Percentiles rank a stretch among this genome's conserved stretches.
phyloP scores from a whole-genome alignment of 768 basidiomycete genomes.

The Mycena indigotica region DNA sequence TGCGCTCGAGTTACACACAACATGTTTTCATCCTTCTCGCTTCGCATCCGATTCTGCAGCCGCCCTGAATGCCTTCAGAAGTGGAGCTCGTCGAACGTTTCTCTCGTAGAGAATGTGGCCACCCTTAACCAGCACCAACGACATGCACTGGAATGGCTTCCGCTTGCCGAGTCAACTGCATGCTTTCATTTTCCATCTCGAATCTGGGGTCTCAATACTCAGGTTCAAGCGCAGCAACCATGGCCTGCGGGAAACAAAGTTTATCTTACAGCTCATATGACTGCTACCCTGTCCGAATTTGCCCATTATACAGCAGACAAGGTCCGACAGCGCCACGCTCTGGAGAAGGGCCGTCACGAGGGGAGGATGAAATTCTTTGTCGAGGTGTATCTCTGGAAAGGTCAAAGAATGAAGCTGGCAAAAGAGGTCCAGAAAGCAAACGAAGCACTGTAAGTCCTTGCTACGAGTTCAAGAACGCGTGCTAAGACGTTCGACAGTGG shows the following conservation, averaged over 20 bases:
- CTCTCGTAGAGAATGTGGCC: neutral
- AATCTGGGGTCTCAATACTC: neutral
- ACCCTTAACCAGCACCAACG: neutral
- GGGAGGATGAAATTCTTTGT: constrained; percentile 26
- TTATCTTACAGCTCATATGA: constrained; percentile 8
- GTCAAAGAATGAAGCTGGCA: constrained; percentile 13
- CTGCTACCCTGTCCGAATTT: constrained; percentile 12
- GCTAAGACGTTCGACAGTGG: constrained; percentile 13
- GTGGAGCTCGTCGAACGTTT: neutral
- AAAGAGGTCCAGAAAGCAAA: constrained; percentile 4
- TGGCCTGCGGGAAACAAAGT: constrained; percentile 15
- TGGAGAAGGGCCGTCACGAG: constrained; percentile 9
- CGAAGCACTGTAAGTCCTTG: constrained; percentile 23
- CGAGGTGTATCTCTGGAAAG: constrained; percentile 31
- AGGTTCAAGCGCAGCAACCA: neutral
- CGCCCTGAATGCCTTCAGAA: constrained; percentile 6
- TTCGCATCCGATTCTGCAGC: constrained; percentile 49
- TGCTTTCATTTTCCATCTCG: constrained; percentile 5
- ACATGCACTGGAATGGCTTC: constrained; percentile 18
- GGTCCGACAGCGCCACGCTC: constrained; percentile 12
- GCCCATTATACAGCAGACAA: neutral
- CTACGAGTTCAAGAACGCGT: too few species aligned
- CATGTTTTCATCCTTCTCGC: constrained; percentile 51
- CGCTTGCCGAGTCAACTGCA: constrained; percentile 18
- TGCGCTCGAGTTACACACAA: constrained; percentile 41